Percentiles rank a stretch among this genome's conserved stretches.
Evolutionary conservation across 2,329 filamentous ascomycete genomes (phyloP).

Genomic region (Nemania bipapillata): DNA sequence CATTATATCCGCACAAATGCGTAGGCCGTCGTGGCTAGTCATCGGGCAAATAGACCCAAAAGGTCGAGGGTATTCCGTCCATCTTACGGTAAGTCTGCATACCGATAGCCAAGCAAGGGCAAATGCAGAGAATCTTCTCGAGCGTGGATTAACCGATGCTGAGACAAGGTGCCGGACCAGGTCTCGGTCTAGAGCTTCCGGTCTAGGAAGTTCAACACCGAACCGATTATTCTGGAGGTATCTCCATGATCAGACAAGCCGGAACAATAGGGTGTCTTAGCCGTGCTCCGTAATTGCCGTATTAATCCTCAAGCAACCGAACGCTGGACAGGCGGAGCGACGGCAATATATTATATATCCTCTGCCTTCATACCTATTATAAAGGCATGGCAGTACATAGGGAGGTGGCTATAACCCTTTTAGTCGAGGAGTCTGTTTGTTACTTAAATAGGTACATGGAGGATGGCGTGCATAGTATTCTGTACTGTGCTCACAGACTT

Average conservation of each 20-base stretch:
- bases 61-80: too few species aligned
- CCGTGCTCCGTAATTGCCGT: slow-evolving; percentile 8
- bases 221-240: not conserved
- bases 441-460: too few species aligned
- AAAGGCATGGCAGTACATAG: too few species aligned
- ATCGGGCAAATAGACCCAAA: not conserved
- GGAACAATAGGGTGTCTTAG: too few species aligned
- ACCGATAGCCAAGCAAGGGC: not conserved
- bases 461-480: too few species aligned
- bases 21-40: not conserved
- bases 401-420: too few species aligned
- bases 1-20: too few species aligned
- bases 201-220: slow-evolving; percentile 14
- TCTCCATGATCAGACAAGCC: not conserved
- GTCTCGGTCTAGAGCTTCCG: slow-evolving; percentile 4
- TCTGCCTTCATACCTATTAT: too few species aligned
- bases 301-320: not conserved
- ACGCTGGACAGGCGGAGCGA: not conserved
- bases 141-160: not conserved
- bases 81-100: too few species aligned
- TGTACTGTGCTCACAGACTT: not conserved
- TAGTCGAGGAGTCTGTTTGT: too few species aligned
- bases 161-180: not conserved
- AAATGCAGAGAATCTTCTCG: slow-evolving; percentile 29
- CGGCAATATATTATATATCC: not conserved